A percentile compares a stretch with the other conserved stretches of the same genome.
phyloP scores from a whole-genome alignment of 2,329 filamentous ascomycete genomes.

The Pseudogymnoascus sp. region DNA sequence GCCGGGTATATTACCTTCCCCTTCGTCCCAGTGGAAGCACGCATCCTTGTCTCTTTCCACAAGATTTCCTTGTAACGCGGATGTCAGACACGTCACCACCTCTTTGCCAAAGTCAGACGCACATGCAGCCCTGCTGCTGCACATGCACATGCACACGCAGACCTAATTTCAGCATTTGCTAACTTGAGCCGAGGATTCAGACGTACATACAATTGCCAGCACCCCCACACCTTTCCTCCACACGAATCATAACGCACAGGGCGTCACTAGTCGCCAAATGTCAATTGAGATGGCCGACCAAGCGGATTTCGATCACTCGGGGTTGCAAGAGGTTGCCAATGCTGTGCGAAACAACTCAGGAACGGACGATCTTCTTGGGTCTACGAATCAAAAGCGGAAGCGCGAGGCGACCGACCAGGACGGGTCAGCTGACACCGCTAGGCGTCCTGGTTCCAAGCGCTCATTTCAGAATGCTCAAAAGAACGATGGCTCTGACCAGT shows the following conservation, averaged over 20 bases:
- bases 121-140: slow-evolving; percentile 4
- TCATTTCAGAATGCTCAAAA: slow-evolving; percentile 10
- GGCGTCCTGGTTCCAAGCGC: slow-evolving; percentile 29
- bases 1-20: slow-evolving; percentile 1
- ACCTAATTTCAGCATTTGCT: slow-evolving; percentile 5
- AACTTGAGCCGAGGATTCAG: not conserved
- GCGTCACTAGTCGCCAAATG: slow-evolving; percentile 19
- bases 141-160: not conserved
- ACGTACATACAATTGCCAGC: not conserved
- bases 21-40: slow-evolving; percentile 5
- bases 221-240: slow-evolving; percentile 12
- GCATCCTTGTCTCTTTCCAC: slow-evolving; percentile 1
- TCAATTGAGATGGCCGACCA: slow-evolving; percentile 27
- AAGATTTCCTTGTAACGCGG: slow-evolving; percentile 6
- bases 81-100: slow-evolving; percentile 8
- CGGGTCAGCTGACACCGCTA: slow-evolving; percentile 29
- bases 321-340: slow-evolving; percentile 31
- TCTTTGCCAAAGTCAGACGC: slow-evolving; percentile 4
- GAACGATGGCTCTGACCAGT: slow-evolving; percentile 23
- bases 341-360: slow-evolving; percentile 25
- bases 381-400: slow-evolving; percentile 28
- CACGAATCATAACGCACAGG: slow-evolving; percentile 25
- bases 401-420: slow-evolving; percentile 25
- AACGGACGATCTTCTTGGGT: slow-evolving; percentile 19
- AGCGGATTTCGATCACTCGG: slow-evolving; percentile 30